These are phyloP conservation scores for Jatropha multifida DNA, from an alignment of 441 rosid genomes.

Conservation along the genomic window DNA sequence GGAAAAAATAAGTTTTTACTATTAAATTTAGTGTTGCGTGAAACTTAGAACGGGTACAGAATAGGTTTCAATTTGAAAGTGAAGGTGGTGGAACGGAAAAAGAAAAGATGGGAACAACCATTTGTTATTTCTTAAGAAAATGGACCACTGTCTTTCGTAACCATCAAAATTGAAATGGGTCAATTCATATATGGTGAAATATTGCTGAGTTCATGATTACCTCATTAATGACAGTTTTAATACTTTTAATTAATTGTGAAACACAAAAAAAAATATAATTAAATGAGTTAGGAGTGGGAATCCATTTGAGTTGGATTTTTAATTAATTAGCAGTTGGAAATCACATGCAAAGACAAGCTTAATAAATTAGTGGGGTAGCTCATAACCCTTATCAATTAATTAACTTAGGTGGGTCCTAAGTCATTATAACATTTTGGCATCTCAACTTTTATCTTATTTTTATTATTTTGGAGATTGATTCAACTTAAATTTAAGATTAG, in stretches of 20 bases:
- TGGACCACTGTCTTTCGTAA: background rate
- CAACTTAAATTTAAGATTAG: no score
- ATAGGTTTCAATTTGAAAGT: background rate
- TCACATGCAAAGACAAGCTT: conserved; percentile 8
- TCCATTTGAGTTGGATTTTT: conserved; percentile 1
- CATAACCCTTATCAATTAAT: background rate
- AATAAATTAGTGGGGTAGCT: conserved; percentile 9
- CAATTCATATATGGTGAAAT: conserved; percentile 14
- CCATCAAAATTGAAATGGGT: background rate
- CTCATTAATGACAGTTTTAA: conserved; percentile 3
- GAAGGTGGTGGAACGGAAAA: background rate
- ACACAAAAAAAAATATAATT: no score
- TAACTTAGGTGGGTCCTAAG: conserved; percentile 1
- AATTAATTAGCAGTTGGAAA: conserved; percentile 14
- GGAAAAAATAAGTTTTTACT: no score
- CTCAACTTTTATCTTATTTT: no score
- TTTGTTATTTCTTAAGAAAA: background rate
- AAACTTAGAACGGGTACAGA: background rate
- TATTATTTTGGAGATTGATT: no score
- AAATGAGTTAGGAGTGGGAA: conserved; percentile 13
- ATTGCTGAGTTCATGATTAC: conserved; percentile 34
- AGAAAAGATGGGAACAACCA: background rate
- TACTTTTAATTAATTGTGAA: background rate
- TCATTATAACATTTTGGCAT: background rate
- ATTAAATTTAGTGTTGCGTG: no score